Conservation (phyloP, 495 filamentous ascomycete species). For the Immersiella caudata region DNA sequence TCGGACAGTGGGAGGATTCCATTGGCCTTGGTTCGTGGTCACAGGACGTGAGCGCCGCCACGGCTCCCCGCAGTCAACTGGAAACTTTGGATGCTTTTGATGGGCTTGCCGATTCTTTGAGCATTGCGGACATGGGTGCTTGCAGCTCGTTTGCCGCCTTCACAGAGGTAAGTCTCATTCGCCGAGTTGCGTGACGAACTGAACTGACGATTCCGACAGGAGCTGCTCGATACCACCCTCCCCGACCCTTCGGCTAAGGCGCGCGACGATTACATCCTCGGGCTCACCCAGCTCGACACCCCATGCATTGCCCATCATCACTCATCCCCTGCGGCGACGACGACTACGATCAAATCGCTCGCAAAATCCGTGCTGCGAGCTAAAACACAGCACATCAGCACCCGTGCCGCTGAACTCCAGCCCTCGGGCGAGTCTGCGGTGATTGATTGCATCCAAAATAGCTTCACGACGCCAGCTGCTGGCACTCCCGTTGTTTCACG, state of each 20-base stretch:
- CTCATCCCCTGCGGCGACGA: constrained; percentile 27
- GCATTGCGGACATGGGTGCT: constrained; percentile 55
- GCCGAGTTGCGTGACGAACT: constrained; percentile 3
- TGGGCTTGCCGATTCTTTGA: constrained; percentile 45
- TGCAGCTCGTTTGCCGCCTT: constrained; percentile 40
- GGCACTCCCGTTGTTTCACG: constrained; percentile 35
- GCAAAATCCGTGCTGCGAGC: constrained; percentile 37
- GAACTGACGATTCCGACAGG: constrained; percentile 34
- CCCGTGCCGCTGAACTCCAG: constrained; percentile 9
- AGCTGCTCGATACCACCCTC: constrained; percentile 61
- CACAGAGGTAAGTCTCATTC: constrained; percentile 40
- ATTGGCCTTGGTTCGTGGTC: constrained; percentile 38
- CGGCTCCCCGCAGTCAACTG: constrained; percentile 26
- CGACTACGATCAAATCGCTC: constrained; percentile 41
- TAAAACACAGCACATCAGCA: constrained; percentile 9
- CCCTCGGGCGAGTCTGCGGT: constrained; percentile 37
- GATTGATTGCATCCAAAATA: constrained; percentile 33
- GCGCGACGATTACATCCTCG: constrained; percentile 66
- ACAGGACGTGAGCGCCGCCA: constrained; percentile 29
- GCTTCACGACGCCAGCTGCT: constrained; percentile 29
- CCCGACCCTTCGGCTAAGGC: constrained; percentile 62
- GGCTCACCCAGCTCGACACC: constrained; percentile 62
- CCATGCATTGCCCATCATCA: constrained; percentile 31
- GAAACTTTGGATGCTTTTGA: constrained; percentile 38
- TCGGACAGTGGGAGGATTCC: constrained; percentile 47